These are phyloP conservation scores for Metschnikowia aberdeeniae DNA, from an alignment of 805 yeast species.

Conservation along the genomic window DNA sequence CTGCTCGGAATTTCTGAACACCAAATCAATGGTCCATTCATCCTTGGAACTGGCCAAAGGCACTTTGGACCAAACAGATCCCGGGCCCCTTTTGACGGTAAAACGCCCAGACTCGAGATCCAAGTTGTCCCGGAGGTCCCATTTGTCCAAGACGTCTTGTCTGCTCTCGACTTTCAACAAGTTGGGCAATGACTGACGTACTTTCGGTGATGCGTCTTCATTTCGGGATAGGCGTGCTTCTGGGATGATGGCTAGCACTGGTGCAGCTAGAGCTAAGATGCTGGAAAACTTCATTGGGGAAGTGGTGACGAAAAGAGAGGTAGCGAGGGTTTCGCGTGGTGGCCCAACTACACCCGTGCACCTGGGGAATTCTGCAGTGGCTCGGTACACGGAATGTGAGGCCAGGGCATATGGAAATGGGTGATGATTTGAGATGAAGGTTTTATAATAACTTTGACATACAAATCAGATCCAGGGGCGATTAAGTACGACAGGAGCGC, in stretches of 20 bases:
- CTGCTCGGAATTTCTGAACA: slow-evolving; percentile 58
- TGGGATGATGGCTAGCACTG: slow-evolving; percentile 16
- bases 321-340: neutral
- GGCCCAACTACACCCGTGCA: slow-evolving; percentile 1
- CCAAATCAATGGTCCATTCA: slow-evolving; percentile 57
- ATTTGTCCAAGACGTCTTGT: slow-evolving; percentile 21
- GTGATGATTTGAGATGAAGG: too few species aligned
- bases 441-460: too few species aligned
- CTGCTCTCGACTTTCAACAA: slow-evolving; percentile 26
- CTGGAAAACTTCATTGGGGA: slow-evolving; percentile 3
- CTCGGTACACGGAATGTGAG: too few species aligned
- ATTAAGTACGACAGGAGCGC: too few species aligned
- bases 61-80: slow-evolving; percentile 43
- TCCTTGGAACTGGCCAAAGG: slow-evolving; percentile 21
- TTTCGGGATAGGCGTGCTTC: slow-evolving; percentile 12
- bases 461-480: too few species aligned
- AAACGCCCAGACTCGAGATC: slow-evolving; percentile 50
- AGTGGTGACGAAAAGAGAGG: neutral
- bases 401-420: too few species aligned
- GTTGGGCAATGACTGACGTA: slow-evolving; percentile 34
- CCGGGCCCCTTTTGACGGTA: slow-evolving; percentile 32
- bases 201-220: slow-evolving; percentile 3
- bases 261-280: slow-evolving; percentile 3
- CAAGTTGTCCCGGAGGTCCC: slow-evolving; percentile 43
- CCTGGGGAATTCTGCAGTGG: too few species aligned